Evolutionary conservation across 768 basidiomycete genomes (phyloP), one percentile per base, ranked within the genome.

Genomic region (Cystobasidium ongulense): DNA sequence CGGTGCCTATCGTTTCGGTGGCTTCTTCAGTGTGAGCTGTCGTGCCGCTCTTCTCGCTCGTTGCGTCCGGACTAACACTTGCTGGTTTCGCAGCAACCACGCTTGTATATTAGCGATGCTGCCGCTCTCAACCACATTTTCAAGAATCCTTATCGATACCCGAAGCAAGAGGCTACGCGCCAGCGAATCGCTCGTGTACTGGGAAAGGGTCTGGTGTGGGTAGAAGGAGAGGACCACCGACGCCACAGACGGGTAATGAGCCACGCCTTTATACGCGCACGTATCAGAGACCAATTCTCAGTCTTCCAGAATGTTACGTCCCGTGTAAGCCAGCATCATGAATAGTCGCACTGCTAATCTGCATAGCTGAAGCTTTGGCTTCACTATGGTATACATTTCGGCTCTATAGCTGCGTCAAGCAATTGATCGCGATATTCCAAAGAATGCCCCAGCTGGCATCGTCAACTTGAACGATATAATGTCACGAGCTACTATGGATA

Each of bases 171-270:
- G 23, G 57, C 57, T 21, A 59, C 57, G 4, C 25, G 57, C 5
- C 57, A 59, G 57, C 57, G 57, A 27, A 59, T 59, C 11, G 25
- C 57, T 59, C 57, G 57, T 13, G 57, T 59, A 15, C 27, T 59
- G 29, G 78, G 78, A 0, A 74, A 74, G 13, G 78, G 78, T 11
- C 41, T 78, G 27, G 61, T 78, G 3, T 77, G 76, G 43, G 75
- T 76, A 1, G 78, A 78, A 50, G 76, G 76, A 64, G 57, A 41
- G 35, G 25, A 76, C 52, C 77, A 78, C 63, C 67, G 74, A 7
- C 67, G 75, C 25, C 77, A 78, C 31, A 64, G 72, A 23, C 63
- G 76, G 29, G 74, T 77, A 38, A 65, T 78, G 73, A 43, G 43
- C n/a, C 76, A 76, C 1, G 75, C 77, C 0, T 78, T 78, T 54